Evolutionary conservation across 2,329 filamentous ascomycete species (phyloP), one percentile per base, ranked within the genome.

Genomic region (Huntiella savannae): DNA sequence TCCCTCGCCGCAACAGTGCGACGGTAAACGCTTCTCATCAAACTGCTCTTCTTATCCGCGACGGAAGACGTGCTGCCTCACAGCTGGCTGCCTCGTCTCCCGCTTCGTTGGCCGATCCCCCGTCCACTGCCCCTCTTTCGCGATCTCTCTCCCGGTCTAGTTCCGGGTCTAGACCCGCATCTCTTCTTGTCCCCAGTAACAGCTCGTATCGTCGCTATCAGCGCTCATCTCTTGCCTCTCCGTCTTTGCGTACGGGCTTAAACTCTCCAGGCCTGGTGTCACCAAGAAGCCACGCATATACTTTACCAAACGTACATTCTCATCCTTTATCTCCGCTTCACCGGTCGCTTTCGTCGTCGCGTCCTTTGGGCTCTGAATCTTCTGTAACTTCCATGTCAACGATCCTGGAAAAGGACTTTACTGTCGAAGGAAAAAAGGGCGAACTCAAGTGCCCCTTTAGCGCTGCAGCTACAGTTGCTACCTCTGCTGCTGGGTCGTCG

Each of bases 391-490:
- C 76, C 51, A 67, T 73, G 58, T 77, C 76, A 45, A 77, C 73
- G 43, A 69, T 49, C 75, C 64, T 93, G 57, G 87, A 94, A 63
- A 81, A 82, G 63, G 87, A 95, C 62, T 95, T 94, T 56, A 95
- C 87, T 13, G 81, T 87, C 33, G 69, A 79, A 58, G 87, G 87
- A 50, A 84, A 77, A 56, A 83, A 81, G 55, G 83, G 86, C 54
- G 73, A 73, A 52, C 65, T 95, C 44, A 74, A 75, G 53, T 95
- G 87, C 62, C 87, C 87, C 0, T 94, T 93, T 60, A 78, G 67
- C 49, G 62, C 39, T 12, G 16, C 44, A 16, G 40, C 28, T 17
- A n/a, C 15, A 22, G 22, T 28, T 28, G 22, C 6, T 28, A 28
- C 22, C 1, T 28, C 22, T 28, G 8, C 22, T 28, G 22, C 22